These are phyloP conservation scores for Moesziomyces aphidis DNA, from an alignment of 1,284 basidiomycete genomes.

Conservation along the genomic window DNA sequence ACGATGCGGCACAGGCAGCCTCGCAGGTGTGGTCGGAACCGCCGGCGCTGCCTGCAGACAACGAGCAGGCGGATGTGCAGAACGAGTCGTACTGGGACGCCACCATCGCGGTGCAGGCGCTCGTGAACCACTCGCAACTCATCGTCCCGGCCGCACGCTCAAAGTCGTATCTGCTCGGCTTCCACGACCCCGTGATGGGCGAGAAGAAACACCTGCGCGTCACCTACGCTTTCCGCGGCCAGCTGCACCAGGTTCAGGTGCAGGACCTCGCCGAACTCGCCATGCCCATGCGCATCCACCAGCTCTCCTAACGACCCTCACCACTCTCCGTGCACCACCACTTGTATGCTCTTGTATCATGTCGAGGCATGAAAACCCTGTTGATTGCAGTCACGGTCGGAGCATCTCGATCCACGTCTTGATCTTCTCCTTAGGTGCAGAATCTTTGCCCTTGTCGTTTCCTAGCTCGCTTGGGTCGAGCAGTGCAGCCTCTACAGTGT, in stretches of 20 bases:
- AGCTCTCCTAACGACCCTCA: slow-evolving; percentile 3
- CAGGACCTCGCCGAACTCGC: slow-evolving; percentile 79
- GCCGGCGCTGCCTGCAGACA: background rate
- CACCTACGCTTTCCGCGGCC: slow-evolving; percentile 79
- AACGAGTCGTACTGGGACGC: slow-evolving; percentile 76
- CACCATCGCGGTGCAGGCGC: slow-evolving; percentile 81
- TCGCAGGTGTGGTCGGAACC: slow-evolving; percentile 7
- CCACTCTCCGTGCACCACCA: background rate
- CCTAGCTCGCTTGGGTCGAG: background rate
- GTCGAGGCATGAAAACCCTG: no score
- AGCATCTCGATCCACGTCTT: background rate
- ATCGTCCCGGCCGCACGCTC: slow-evolving; percentile 79
- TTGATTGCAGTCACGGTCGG: background rate
- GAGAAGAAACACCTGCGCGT: slow-evolving; percentile 77
- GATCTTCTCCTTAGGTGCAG: background rate
- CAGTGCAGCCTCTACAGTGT: background rate
- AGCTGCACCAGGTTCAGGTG: slow-evolving; percentile 80
- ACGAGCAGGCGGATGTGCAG: background rate
- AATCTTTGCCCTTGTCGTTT: background rate
- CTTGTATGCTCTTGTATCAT: background rate
- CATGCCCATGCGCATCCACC: slow-evolving; percentile 74
- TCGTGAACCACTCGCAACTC: slow-evolving; percentile 82
- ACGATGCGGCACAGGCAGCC: background rate
- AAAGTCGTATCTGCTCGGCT: slow-evolving; percentile 78
- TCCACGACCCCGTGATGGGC: slow-evolving; percentile 80